Evolutionary conservation across 2,329 filamentous ascomycete genomes (phyloP).

Genomic region (Aspergillus novofumigatus): DNA sequence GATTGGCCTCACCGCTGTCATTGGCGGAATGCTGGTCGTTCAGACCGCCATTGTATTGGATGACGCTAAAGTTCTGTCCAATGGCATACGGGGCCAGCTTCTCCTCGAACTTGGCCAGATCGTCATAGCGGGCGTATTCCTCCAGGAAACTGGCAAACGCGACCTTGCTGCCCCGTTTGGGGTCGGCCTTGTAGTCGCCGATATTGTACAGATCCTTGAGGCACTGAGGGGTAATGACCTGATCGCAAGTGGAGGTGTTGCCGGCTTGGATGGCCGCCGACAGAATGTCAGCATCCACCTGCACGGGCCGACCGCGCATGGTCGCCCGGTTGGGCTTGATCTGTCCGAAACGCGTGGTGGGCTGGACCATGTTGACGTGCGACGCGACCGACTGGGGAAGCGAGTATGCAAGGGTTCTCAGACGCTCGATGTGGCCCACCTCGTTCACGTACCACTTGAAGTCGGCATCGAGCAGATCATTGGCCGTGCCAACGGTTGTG

Average conservation of each 20-base stretch:
- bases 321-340: constrained; percentile 26
- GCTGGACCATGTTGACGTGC: constrained; percentile 40
- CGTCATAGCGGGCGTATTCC: constrained; percentile 46
- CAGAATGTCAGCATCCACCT: constrained; percentile 17
- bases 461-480: constrained; percentile 35
- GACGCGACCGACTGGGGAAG: constrained; percentile 31
- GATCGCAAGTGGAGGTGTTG: constrained; percentile 38
- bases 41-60: constrained; percentile 40
- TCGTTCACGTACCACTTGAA: constrained; percentile 38
- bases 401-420: constrained; percentile 40
- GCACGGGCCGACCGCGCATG: constrained; percentile 18
- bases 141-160: constrained; percentile 48
- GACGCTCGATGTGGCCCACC: constrained; percentile 23
- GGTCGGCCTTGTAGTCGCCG: constrained; percentile 36
- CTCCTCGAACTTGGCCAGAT: constrained; percentile 40
- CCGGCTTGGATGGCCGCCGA: constrained; percentile 11
- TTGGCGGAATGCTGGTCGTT: constrained; percentile 32
- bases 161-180: constrained; percentile 35
- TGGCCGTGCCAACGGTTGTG: constrained; percentile 33
- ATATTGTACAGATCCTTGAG: constrained; percentile 47
- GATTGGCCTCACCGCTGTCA: constrained; percentile 47
- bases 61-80: constrained; percentile 43
- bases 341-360: constrained; percentile 41
- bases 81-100: constrained; percentile 37
- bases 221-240: constrained; percentile 44